phyloP scores from a whole-genome alignment of 2,329 filamentous ascomycete species.

The Pestalotiopsis sp. region DNA sequence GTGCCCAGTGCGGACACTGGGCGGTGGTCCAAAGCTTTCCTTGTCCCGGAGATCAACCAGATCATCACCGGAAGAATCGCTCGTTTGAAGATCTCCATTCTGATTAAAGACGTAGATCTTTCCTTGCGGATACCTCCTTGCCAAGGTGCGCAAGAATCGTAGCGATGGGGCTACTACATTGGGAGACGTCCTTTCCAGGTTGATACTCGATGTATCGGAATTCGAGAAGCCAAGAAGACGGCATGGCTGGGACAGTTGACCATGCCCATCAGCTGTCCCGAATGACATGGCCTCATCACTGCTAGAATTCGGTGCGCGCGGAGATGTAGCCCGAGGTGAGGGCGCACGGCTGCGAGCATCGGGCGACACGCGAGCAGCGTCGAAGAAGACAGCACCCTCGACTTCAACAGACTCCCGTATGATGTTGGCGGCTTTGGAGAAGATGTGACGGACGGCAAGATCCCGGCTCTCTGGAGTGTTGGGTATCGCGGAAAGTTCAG shows the following conservation, averaged over 20 bases:
- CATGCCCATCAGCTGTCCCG: background rate
- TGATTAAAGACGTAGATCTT: conserved; percentile 48
- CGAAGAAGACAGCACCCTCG: conserved; percentile 40
- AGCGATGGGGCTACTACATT: conserved; percentile 35
- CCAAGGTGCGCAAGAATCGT: conserved; percentile 40
- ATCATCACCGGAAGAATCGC: conserved; percentile 24
- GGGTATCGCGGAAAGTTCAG: too few species aligned
- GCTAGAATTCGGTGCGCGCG: conserved; percentile 20
- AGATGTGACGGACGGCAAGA: conserved; percentile 27
- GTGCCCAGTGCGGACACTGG: too few species aligned
- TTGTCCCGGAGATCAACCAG: background rate
- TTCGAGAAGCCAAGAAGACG: conserved; percentile 43
- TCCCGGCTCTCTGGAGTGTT: too few species aligned
- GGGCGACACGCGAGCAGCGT: conserved; percentile 27
- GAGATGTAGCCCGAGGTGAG: background rate
- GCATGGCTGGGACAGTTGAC: conserved; percentile 22
- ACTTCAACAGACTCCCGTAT: conserved; percentile 45
- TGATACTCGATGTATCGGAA: conserved; percentile 33
- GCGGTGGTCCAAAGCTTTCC: background rate
- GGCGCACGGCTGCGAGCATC: background rate
- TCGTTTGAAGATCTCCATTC: conserved; percentile 36
- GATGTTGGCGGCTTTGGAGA: conserved; percentile 46
- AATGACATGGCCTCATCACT: conserved; percentile 18
- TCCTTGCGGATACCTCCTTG: conserved; percentile 48
- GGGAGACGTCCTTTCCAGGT: conserved; percentile 15